Conservation (phyloP, 305 asterid genomes). For the Solanum hybrid region DNA sequence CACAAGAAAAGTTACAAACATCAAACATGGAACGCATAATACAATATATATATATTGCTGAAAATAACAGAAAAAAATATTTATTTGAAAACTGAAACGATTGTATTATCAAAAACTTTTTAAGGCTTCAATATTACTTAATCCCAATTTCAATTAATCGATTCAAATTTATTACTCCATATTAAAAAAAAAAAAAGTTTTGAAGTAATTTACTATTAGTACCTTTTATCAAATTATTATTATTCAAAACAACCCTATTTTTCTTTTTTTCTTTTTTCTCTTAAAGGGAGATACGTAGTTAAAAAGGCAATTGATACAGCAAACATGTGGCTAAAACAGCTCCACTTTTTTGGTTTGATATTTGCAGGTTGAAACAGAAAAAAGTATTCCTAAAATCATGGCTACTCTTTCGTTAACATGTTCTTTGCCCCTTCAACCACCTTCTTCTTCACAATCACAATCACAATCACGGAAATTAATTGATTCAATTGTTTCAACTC, state of each 20-base stretch:
- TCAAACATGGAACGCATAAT: no score
- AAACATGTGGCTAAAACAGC: background rate
- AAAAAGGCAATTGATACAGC: background rate
- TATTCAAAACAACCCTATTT: background rate
- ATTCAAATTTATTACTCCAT: background rate
- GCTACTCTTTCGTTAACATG: constrained; percentile 29
- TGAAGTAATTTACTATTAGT: background rate
- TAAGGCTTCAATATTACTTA: background rate
- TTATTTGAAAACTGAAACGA: no score
- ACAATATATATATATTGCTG: no score
- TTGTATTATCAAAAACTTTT: background rate
- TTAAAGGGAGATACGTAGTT: background rate
- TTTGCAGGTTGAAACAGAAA: background rate
- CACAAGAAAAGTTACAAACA: no score
- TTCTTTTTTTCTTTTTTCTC: background rate
- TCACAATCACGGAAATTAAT: constrained; percentile 14
- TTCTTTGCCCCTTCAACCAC: constrained; percentile 30
- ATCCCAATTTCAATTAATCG: background rate
- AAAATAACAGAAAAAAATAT: no score
- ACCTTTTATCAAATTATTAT: background rate
- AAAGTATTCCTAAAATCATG: background rate
- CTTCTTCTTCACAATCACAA: background rate
- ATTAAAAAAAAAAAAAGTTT: background rate
- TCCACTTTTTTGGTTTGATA: background rate
- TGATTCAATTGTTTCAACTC: constrained; percentile 22